Evolutionary conservation across 208 protist genomes (phyloP).

Genomic region (Tetramitus jugosus): DNA sequence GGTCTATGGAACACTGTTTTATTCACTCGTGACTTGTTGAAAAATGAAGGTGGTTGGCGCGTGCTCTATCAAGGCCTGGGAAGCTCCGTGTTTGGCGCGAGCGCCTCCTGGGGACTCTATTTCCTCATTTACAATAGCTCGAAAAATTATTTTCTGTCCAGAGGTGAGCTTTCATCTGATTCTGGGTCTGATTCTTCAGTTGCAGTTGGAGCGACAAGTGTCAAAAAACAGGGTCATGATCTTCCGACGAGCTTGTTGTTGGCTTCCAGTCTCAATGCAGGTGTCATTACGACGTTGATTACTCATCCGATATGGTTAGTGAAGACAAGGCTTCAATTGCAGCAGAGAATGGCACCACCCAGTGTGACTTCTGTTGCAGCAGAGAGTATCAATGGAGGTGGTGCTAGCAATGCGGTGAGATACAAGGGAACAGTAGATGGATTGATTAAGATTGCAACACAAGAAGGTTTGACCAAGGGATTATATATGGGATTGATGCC

Average conservation of each 20-base stretch:
- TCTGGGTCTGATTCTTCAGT: too few relatives aligned
- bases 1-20: neutral
- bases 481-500: slow-evolving; percentile 39
- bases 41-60: neutral
- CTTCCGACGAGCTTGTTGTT: neutral
- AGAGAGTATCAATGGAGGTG: neutral
- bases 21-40: neutral
- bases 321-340: slow-evolving; percentile 51
- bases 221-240: neutral
- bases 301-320: slow-evolving; percentile 54
- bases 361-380: too few relatives aligned
- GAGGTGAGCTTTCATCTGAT: too few relatives aligned
- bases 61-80: neutral
- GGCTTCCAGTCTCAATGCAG: slow-evolving; percentile 25
- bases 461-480: slow-evolving; percentile 27
- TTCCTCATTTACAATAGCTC: neutral
- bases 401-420: neutral
- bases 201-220: too few relatives aligned
- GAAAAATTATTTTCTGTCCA: too few relatives aligned
- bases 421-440: slow-evolving; percentile 29
- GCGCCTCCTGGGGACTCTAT: slow-evolving; percentile 10
- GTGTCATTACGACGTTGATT: slow-evolving; percentile 33
- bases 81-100: neutral
- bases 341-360: slow-evolving; percentile 24
- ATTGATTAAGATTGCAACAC: slow-evolving; percentile 17